Conservation (phyloP, 1,139 yeast species). For the Wickerhamomyces sp. region DNA sequence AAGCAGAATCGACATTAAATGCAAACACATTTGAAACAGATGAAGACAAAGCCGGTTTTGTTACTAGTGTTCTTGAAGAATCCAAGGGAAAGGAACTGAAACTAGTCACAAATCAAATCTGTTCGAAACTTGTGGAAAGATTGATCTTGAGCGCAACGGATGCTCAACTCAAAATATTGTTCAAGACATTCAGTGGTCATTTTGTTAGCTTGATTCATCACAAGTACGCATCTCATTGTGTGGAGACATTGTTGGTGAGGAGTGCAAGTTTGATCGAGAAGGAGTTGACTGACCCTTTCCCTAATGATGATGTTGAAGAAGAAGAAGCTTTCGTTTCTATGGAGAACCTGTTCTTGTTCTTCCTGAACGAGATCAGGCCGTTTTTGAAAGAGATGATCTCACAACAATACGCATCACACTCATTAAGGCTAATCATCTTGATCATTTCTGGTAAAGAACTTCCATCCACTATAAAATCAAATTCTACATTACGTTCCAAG, state of each 20-base stretch:
- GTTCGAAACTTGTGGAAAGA: conserved; percentile 89
- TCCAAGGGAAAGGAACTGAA: conserved; percentile 86
- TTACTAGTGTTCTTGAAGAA: conserved; percentile 77
- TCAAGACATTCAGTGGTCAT: conserved; percentile 64
- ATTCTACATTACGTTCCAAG: conserved; percentile 77
- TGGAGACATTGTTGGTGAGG: conserved; percentile 79
- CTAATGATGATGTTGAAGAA: conserved; percentile 30
- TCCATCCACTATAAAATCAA: conserved; percentile 70
- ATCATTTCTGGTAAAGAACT: conserved; percentile 73
- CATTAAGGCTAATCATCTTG: conserved; percentile 64
- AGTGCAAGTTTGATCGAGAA: conserved; percentile 73
- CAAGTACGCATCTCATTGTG: conserved; percentile 89
- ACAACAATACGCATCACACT: conserved; percentile 87
- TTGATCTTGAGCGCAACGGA: conserved; percentile 64
- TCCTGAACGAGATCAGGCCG: conserved; percentile 65
- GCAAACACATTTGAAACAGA: conserved; percentile 70
- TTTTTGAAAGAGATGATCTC: conserved; percentile 52
- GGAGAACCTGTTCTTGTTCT: conserved; percentile 59
- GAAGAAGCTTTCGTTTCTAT: conserved; percentile 44
- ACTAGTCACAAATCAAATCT: conserved; percentile 88
- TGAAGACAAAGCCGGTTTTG: conserved; percentile 72
- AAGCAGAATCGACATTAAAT: conserved; percentile 82
- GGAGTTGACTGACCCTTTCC: conserved; percentile 41
- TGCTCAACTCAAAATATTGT: conserved; percentile 58
- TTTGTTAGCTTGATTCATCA: conserved; percentile 77